These are phyloP conservation scores for Saksenaea vasiformis DNA, from an alignment of 371 early-diverging fungal species.

Conservation along the genomic window DNA sequence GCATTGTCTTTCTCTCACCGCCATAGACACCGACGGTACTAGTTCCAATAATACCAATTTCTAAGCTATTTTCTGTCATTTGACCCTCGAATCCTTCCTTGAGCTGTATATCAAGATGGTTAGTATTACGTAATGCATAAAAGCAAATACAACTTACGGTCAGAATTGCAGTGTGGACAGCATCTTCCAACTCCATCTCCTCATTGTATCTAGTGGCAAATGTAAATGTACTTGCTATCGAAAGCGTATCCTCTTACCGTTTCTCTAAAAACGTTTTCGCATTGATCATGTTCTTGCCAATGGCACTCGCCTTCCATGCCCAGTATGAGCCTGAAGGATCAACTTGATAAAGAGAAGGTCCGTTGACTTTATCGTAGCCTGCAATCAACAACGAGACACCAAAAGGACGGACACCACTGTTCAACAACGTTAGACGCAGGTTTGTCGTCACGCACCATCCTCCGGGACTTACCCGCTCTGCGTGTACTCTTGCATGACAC, in stretches of 20 bases:
- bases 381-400: slow-evolving; percentile 98
- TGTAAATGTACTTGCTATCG: background rate
- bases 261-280: slow-evolving; percentile 98
- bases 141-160: slow-evolving; percentile 56
- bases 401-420: slow-evolving; percentile 98
- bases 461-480: slow-evolving; percentile 85
- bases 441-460: background rate
- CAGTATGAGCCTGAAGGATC: slow-evolving; percentile 99
- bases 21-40: slow-evolving; percentile 64
- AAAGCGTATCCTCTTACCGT: slow-evolving; percentile 54
- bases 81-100: slow-evolving; percentile 98
- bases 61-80: slow-evolving; percentile 91
- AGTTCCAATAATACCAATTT: slow-evolving; percentile 90
- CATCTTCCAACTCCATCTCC: slow-evolving; percentile 96
- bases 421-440: background rate
- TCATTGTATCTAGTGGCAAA: slow-evolving; percentile 68
- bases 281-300: slow-evolving; percentile 98
- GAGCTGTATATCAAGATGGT: slow-evolving; percentile 37
- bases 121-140: background rate
- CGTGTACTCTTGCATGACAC: slow-evolving; percentile 98
- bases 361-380: slow-evolving; percentile 88
- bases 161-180: slow-evolving; percentile 96
- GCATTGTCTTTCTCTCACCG: slow-evolving; percentile 52
- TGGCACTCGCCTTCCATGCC: slow-evolving; percentile 98
- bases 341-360: slow-evolving; percentile 95